Conservation (phyloP, 75 land plant genomes). For the Picea sitchensis region DNA sequence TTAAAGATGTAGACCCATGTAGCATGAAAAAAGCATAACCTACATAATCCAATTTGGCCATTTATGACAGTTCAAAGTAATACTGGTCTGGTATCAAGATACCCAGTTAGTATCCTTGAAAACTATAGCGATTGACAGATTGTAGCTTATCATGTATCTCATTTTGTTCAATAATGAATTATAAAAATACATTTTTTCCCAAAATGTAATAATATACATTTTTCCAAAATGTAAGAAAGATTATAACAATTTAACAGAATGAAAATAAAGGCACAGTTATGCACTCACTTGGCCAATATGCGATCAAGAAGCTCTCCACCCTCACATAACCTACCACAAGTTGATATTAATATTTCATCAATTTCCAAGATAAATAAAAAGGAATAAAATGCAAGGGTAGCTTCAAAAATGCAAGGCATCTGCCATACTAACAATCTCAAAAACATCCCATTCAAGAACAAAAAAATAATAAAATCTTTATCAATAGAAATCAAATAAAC, state of each 20-base stretch:
- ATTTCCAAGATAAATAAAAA: neutral
- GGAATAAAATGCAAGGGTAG: neutral
- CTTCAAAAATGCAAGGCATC: neutral
- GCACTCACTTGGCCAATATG: slow-evolving; percentile 36
- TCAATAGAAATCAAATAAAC: neutral
- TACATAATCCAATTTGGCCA: slow-evolving; percentile 1
- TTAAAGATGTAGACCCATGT: neutral
- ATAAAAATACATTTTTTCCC: no score
- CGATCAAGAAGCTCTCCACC: slow-evolving; percentile 45
- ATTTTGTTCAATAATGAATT: no score
- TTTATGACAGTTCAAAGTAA: neutral
- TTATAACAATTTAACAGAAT: neutral
- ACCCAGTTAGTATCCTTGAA: neutral
- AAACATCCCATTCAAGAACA: neutral
- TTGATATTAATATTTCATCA: neutral
- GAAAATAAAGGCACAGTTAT: neutral
- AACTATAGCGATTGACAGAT: neutral
- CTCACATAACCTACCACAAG: slow-evolving; percentile 29
- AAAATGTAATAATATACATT: no score
- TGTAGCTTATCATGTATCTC: no score
- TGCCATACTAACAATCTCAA: neutral
- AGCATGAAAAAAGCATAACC: neutral
- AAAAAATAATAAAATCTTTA: neutral
- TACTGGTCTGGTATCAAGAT: neutral
- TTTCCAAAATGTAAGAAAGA: neutral